A percentile compares a stretch with the other conserved stretches of the same genome.
phyloP scores from a whole-genome alignment of 2,329 filamentous ascomycete species.

The Aureobasidium uvarum region DNA sequence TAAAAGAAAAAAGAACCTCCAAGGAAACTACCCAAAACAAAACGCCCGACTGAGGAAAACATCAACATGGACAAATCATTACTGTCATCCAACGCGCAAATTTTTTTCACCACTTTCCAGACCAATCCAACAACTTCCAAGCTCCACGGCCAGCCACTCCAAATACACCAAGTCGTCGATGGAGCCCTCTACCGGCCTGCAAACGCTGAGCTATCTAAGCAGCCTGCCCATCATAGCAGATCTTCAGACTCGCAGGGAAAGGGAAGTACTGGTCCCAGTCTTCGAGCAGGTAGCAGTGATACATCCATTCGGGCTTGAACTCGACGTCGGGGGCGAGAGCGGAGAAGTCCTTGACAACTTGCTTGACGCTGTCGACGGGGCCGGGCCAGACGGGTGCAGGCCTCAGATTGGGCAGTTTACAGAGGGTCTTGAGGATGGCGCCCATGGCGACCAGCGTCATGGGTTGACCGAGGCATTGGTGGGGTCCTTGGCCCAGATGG shows the following conservation, averaged over 20 bases:
- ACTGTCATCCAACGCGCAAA: neutral
- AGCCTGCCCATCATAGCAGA: constrained; percentile 8
- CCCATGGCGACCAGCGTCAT: constrained; percentile 48
- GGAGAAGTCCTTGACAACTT: constrained; percentile 41
- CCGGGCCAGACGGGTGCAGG: constrained; percentile 42
- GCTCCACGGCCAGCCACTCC: neutral
- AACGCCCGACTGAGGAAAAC: neutral
- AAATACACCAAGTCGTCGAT: constrained; percentile 3
- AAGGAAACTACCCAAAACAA: neutral
- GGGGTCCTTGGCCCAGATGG: constrained; percentile 46
- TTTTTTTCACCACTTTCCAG: neutral
- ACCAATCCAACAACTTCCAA: constrained; percentile 20
- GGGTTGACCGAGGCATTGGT: constrained; percentile 41
- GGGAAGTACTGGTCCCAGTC: constrained; percentile 50
- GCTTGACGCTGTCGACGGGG: constrained; percentile 44
- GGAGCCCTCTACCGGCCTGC: neutral
- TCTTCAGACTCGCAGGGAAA: constrained; percentile 43
- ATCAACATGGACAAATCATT: neutral
- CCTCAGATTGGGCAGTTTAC: constrained; percentile 41
- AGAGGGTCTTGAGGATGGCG: constrained; percentile 48
- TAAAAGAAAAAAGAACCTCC: neutral
- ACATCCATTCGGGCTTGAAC: constrained; percentile 39
- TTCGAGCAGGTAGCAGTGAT: constrained; percentile 50
- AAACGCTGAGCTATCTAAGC: constrained; percentile 15
- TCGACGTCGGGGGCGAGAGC: constrained; percentile 34